Percentiles rank a stretch among this genome's conserved stretches.
These are phyloP conservation scores for Botryosphaeria agaves DNA, from an alignment of 2,329 filamentous ascomycete genomes.

Conservation along the genomic window DNA sequence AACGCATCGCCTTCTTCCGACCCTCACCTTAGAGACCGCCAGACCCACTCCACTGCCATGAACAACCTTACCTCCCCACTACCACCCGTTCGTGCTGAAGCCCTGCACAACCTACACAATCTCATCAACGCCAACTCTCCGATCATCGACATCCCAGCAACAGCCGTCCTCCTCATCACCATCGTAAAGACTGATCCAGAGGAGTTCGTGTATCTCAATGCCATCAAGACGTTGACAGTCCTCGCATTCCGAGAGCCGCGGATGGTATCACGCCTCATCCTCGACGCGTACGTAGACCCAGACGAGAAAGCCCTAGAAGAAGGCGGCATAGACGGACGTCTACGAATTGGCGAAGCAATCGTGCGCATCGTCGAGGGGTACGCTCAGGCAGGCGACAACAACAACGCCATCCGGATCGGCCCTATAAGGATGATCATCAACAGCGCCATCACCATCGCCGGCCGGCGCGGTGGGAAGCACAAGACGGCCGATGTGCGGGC, in stretches of 20 bases:
- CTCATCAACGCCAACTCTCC: conserved; percentile 39
- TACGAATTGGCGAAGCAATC: conserved; percentile 52
- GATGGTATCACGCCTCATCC: conserved; percentile 42
- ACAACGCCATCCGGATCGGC: conserved; percentile 24
- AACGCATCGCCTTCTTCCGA: not conserved
- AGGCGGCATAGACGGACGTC: conserved; percentile 39
- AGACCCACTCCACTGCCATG: not conserved
- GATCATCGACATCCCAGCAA: conserved; percentile 47
- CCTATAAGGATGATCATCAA: too few relatives aligned
- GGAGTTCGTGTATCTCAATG: conserved; percentile 54
- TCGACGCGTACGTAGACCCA: conserved; percentile 50
- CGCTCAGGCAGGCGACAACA: conserved; percentile 38
- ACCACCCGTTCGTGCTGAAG: conserved; percentile 19
- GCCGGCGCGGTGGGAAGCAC: conserved; percentile 42
- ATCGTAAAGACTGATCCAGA: conserved; percentile 49
- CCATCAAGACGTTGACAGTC: conserved; percentile 46
- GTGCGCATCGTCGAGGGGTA: conserved; percentile 49
- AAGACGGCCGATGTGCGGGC: conserved; percentile 42
- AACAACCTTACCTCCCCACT: conserved; percentile 14
- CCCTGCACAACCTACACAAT: conserved; percentile 13
- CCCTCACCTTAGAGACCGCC: not conserved
- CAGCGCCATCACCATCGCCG: conserved; percentile 44
- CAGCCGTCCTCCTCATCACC: conserved; percentile 45
- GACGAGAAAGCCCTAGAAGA: conserved; percentile 25
- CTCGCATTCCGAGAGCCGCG: conserved; percentile 44